Evolutionary conservation across 352 stramenopile genomes (phyloP), one percentile per base, ranked within the genome.

Genomic region (Thraustotheca clavata): DNA sequence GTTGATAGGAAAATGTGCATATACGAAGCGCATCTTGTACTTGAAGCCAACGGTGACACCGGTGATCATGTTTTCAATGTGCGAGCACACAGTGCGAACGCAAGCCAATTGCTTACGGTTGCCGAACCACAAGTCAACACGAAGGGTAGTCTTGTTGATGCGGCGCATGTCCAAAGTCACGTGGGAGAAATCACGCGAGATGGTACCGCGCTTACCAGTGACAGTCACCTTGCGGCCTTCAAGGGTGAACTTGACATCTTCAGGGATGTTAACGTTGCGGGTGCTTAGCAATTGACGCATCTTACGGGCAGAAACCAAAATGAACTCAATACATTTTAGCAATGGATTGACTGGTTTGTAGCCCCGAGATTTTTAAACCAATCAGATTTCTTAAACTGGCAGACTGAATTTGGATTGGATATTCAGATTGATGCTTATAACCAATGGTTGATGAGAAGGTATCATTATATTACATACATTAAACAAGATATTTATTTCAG

Each of bases 21-120:
- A 99, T 72, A 99, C 97, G 76, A 99, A 99, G 69, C 97, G 93
- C 96, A 99, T 99, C 90, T 99, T 99, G 94, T 99, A 99, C 22
- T 91, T 71, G 88, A 97, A 99, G 54, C 96, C 97, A 41, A 97
- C 86, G 67, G 90, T 97, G 49, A 99, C 97, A 76, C 97, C 97
- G 52, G 96, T 98, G 67, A 99, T 98, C 92, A 99, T 98, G 94
- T 99, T 99, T 68, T 99, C 88, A 67, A 99, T 98, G 80, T 99
- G 88, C 70, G 95, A 98, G 91, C 92, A 98, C 31, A 99, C 86
- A 22, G 96, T 99, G 73, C 97, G 95, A 70, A 99, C 95, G 74
- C 91, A 98, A 33, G 96, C 96, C 52, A 99, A 87, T 81, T 98
- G 89, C 90, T 99, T 99, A 67, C 96, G 94, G 79, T 92, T 98